Conservation (phyloP, 805 yeast genomes). For the Hanseniaspora thailandica region DNA sequence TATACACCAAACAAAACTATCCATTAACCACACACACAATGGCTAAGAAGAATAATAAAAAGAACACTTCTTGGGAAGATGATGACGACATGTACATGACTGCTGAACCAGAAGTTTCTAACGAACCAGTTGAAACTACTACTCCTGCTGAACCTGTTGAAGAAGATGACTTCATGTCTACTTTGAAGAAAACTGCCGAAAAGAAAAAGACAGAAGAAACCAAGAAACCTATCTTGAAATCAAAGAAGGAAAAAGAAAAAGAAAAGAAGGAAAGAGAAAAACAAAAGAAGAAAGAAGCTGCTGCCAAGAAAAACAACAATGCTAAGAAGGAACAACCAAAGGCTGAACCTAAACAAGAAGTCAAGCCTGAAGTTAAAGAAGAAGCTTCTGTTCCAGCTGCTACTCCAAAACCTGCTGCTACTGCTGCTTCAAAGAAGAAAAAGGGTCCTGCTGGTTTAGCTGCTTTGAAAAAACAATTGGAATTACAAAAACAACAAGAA, state of each 20-base stretch:
- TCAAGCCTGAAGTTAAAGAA: slow-evolving; percentile 26
- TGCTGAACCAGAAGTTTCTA: slow-evolving; percentile 19
- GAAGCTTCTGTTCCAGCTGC: slow-evolving; percentile 32
- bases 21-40: slow-evolving; percentile 18
- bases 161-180: slow-evolving; percentile 57
- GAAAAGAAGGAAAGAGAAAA: slow-evolving; percentile 90
- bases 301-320: slow-evolving; percentile 33
- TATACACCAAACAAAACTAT: background rate
- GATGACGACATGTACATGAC: slow-evolving; percentile 37
- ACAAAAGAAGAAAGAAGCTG: slow-evolving; percentile 50
- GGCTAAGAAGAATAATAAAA: slow-evolving; percentile 48
- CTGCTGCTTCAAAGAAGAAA: slow-evolving; percentile 49
- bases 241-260: slow-evolving; percentile 88
- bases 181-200: slow-evolving; percentile 66
- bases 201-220: slow-evolving; percentile 64
- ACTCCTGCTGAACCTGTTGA: slow-evolving; percentile 36
- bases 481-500: slow-evolving; percentile 74
- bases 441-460: slow-evolving; percentile 86
- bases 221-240: slow-evolving; percentile 60
- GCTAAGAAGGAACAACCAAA: slow-evolving; percentile 21
- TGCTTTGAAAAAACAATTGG: slow-evolving; percentile 80
- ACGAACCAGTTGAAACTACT: slow-evolving; percentile 23
- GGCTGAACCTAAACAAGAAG: slow-evolving; percentile 27
- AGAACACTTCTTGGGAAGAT: slow-evolving; percentile 63
- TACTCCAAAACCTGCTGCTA: slow-evolving; percentile 27